Evolutionary conservation across 208 protist genomes (phyloP).

Genomic region (Trypanosoma mega): DNA sequence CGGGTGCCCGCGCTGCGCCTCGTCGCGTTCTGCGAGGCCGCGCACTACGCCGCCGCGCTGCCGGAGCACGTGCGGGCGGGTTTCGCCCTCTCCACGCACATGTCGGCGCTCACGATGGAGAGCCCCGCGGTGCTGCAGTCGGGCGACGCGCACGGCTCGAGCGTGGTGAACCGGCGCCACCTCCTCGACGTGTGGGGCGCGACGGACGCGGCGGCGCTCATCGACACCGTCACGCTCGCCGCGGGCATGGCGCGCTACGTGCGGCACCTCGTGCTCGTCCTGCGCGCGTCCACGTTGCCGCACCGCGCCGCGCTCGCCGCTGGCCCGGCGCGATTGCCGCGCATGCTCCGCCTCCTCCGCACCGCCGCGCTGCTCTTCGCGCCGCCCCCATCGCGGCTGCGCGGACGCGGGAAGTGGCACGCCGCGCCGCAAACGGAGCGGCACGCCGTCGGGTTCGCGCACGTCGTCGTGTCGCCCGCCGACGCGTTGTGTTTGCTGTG

Average conservation of each 20-base stretch:
- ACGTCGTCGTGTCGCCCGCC: constrained; percentile 27
- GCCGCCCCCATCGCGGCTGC: constrained; percentile 25
- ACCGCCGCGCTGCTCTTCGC: constrained; percentile 73
- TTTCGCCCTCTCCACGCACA: constrained; percentile 83
- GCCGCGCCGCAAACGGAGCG: constrained; percentile 1
- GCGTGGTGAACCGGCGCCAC: constrained; percentile 73
- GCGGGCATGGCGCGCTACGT: constrained; percentile 64
- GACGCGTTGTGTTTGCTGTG: constrained; percentile 75
- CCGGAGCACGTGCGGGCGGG: constrained; percentile 58
- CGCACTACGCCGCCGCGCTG: constrained; percentile 47
- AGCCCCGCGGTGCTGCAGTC: constrained; percentile 79
- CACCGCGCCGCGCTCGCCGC: constrained; percentile 22
- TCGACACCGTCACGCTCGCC: constrained; percentile 70
- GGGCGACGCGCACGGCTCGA: constrained; percentile 44
- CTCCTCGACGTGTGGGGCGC: constrained; percentile 72
- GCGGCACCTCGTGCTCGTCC: constrained; percentile 71
- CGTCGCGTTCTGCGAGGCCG: constrained; percentile 73
- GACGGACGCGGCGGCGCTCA: constrained; percentile 38
- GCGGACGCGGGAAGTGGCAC: constrained; percentile 13
- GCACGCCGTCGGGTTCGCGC: constrained; percentile 19
- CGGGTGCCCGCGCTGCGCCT: constrained; percentile 57
- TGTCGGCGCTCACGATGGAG: constrained; percentile 77
- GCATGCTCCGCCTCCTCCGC: constrained; percentile 51
- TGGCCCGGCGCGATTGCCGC: constrained; percentile 24
- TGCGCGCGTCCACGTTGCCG: constrained; percentile 52